These are phyloP conservation scores for Hippophae tibetana DNA, from an alignment of 306 rosid genomes.

Conservation along the genomic window DNA sequence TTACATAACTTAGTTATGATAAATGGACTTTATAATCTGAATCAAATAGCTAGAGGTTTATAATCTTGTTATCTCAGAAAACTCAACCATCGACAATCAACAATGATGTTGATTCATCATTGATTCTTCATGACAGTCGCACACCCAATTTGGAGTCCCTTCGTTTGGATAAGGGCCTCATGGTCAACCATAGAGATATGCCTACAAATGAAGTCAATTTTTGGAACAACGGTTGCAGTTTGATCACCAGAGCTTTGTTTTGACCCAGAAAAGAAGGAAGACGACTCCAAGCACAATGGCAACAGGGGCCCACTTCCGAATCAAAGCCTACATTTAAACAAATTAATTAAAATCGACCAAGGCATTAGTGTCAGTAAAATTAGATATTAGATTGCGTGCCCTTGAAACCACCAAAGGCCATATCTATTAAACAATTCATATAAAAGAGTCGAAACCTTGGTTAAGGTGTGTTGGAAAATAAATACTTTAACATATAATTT, in stretches of 20 bases:
- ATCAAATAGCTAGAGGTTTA: not conserved
- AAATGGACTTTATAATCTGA: too few relatives aligned
- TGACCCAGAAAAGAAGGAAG: slow-evolving; percentile 92
- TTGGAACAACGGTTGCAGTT: slow-evolving; percentile 14
- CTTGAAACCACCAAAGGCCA: too few relatives aligned
- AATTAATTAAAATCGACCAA: not conserved
- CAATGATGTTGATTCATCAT: not conserved
- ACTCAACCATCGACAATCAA: slow-evolving; percentile 7
- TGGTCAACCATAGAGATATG: slow-evolving; percentile 17
- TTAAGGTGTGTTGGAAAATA: too few relatives aligned
- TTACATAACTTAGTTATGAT: too few relatives aligned
- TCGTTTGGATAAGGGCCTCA: not conserved
- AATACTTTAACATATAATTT: too few relatives aligned
- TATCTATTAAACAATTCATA: too few relatives aligned
- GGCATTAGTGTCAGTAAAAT: too few relatives aligned
- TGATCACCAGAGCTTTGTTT: slow-evolving; percentile 81
- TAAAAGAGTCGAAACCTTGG: too few relatives aligned
- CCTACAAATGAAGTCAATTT: slow-evolving; percentile 12
- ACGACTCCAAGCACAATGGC: slow-evolving; percentile 96
- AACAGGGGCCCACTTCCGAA: slow-evolving; percentile 96
- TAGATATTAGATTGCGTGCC: too few relatives aligned
- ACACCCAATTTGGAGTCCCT: not conserved
- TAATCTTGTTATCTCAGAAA: not conserved
- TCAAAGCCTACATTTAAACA: slow-evolving; percentile 52
- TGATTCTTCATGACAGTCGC: not conserved